Base-by-base conservation (phyloP, 768 basidiomycete species). In the Auricularia auricula-judae region DNA sequence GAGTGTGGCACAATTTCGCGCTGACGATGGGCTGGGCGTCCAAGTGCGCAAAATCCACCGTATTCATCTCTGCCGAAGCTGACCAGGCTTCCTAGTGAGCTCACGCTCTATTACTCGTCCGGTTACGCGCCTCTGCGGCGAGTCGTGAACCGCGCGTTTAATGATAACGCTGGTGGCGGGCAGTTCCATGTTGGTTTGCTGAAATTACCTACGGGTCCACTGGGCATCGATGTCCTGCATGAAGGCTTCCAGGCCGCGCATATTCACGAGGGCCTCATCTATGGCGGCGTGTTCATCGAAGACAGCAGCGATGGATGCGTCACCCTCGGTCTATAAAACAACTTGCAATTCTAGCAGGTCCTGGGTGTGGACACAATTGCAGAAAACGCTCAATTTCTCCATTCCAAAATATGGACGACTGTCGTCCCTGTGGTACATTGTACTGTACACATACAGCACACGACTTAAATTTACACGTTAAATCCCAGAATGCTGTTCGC, bases 101-200 rank as follows among this genome's bases (percentile, higher is more conserved):
- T 86, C 18, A 75, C 72, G 7, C 80, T 82, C 2, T 79, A 80
- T 53, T 85, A 83, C 69, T 87, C 86, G 0, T 69, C 67, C 11
- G 77, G 81, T 36, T 76, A 65, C 3, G 43, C 63, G 4, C 71
- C 72, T 0, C 77, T 86, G 5, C 66, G 72, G 61, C 70, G 76
- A 3, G 85, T 85, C 18, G 80, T 80, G 18, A 2, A 69, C 70
- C 5, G 71, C 77, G 1, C 67, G 76, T 34, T 72, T 75, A 7
- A 86, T 84, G 68, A 70, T 71, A 56, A 77, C 77, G 72, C 71
- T 10, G 84, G 81, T 3, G 76, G 78, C 67, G 86, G 86, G 7
- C 83, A 86, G 61, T 85, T 83, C 75, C 84, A 86, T 69, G 80
- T 86, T 67, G 84, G 82, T 2, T 69, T 86, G 3, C 73, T 86